Evolutionary conservation across 1,139 yeast species (phyloP), one percentile per base, ranked within the genome.

Genomic region (Pichia sp.): DNA sequence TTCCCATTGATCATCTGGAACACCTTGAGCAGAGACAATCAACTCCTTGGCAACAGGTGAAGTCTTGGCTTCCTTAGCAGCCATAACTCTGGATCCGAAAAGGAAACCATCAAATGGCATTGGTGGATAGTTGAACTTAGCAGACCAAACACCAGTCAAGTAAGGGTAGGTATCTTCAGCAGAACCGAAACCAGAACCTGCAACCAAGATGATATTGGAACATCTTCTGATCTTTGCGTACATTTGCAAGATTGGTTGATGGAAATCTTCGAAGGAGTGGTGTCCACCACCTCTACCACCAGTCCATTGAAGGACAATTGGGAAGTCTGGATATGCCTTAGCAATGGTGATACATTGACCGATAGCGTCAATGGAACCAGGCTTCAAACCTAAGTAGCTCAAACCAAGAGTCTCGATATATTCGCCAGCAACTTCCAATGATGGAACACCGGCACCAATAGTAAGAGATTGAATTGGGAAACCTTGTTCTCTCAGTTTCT

Each of bases 221-320:
- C 88, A 82, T 65, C 87, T 83, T 75, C 99, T 84, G 56, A 91
- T 83, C 69, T 84, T 83, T 50, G 95, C 71, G 66, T 91, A 91
- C 91, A 88, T 91, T 63, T 86, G 96, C 57, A 91, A 67, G 52
- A 91, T 75, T 52, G 98, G 98, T 57, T 88, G 91, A 63, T 91
- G 98, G 93, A 88, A 87, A 66, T 91, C 98, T 71, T 91, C 99
- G 59, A 79, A 91, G 40, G 97, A 88, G 65, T 91, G 99, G 63
- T 91, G 99, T 58, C 99, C 99, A 74, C 99, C 99, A 68, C 96
- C 99, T 75, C 99, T 88, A 62, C 99, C 99, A 74, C 97, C 98
- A 47, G 99, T 91, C 99, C 99, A 91, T 72, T 91, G 98, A 53
- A 91, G 69, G 40, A 91, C 88, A 55, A 91, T 85, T 48, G 98